Conservation (phyloP, 2,329 filamentous ascomycete species). For the Pseudogymnoascus sp. region DNA sequence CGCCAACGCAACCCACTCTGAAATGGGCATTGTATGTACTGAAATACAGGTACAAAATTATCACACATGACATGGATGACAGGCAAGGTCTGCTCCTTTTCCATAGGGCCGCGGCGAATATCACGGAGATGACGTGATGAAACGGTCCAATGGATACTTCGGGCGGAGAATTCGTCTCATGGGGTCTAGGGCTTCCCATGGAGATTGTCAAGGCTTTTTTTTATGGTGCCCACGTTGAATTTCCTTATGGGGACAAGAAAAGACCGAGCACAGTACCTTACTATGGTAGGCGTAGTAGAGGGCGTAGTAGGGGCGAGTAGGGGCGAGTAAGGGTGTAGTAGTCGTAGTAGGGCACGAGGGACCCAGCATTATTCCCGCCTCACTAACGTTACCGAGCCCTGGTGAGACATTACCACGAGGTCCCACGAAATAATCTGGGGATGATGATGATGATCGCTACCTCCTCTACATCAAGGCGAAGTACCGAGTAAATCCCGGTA, state of each 20-base stretch:
- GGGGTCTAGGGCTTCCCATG: neutral
- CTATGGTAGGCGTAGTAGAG: neutral
- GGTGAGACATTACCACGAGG: conserved; percentile 8
- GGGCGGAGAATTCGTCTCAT: neutral
- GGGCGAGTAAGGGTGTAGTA: neutral
- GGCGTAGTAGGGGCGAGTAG: no score
- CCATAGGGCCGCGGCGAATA: neutral
- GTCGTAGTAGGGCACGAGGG: neutral
- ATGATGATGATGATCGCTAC: conserved; percentile 5
- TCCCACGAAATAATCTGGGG: neutral
- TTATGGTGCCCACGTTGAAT: neutral
- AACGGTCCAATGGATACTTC: conserved; percentile 7
- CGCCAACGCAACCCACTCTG: neutral
- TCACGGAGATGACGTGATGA: conserved; percentile 5
- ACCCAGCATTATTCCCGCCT: neutral
- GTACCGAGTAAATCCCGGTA: neutral
- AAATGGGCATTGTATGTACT: neutral
- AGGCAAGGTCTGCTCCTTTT: neutral
- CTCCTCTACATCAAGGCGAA: neutral
- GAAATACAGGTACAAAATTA: neutral
- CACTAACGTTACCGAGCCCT: conserved; percentile 6
- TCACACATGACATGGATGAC: neutral
- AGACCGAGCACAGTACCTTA: neutral
- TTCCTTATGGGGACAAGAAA: neutral
- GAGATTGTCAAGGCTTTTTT: neutral